Percentiles rank a stretch among this genome's conserved stretches.
Evolutionary conservation across 345 rosid species (phyloP).

Genomic region (Rhodamnia argentea): DNA sequence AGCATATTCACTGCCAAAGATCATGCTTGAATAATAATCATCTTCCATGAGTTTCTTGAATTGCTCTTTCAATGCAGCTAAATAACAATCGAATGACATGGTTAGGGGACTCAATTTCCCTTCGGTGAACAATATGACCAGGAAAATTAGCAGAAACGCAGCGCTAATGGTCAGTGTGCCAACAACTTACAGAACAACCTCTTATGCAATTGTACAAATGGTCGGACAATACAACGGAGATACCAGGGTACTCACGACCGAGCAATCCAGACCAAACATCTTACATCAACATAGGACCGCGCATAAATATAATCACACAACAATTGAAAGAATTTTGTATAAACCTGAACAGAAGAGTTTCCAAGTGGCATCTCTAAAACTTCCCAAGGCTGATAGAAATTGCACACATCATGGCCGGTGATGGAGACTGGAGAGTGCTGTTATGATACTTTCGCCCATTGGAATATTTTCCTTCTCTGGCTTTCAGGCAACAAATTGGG

Average conservation of each 20-base stretch:
- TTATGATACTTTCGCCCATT: neutral
- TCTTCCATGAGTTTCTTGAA: neutral
- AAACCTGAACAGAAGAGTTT: neutral
- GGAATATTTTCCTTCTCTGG: neutral
- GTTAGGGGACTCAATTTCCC: neutral
- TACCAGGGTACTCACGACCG: neutral
- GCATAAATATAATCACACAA: neutral
- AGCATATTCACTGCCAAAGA: neutral
- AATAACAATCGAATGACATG: neutral
- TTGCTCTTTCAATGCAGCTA: neutral
- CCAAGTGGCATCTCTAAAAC: neutral
- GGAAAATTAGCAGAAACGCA: neutral
- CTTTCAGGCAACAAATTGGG: neutral
- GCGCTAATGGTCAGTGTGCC: neutral
- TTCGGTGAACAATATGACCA: neutral
- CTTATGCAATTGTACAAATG: neutral
- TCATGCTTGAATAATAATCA: neutral
- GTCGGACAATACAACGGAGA: neutral
- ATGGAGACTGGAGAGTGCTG: neutral
- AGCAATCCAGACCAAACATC: neutral
- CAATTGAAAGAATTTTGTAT: neutral
- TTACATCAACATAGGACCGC: neutral
- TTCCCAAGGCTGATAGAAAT: neutral
- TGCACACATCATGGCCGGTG: neutral
- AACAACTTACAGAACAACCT: neutral